Base-by-base conservation (phyloP, 305 asterid genomes). In the Salvia sclarea region DNA sequence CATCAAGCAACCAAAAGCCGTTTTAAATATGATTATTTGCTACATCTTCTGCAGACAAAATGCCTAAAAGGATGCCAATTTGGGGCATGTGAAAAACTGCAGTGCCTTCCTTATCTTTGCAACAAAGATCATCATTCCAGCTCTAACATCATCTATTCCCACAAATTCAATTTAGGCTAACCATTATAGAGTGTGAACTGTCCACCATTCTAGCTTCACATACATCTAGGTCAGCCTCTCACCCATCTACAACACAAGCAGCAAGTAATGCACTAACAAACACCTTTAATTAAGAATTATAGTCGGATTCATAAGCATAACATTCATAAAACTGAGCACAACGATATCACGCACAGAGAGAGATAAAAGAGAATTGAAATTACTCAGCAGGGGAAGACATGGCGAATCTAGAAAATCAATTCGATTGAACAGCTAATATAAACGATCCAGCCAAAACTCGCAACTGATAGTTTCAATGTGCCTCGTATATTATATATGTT, bases 301-400 rank as follows among this genome's bases (percentile, higher is more conserved):
- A 72, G 14, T 44, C 44, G 57, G n/a, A 66, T 6, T 57, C 33
- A n/a, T 12, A 28, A 21, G n/a, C 55, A 49, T 20, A 70, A 43
- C 16, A 41, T 17, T 16, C 28, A 59, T 30, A 61, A 12, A 56
- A 25, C 17, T 8, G 53, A 68, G 61, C 68, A 25, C 12, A 56
- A 5, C n/a, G 8, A 13, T 24, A 40, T 11, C 28, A 17, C 6
- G 30, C 7, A 48, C 9, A 59, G 56, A 24, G 72, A 53, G n/a
- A n/a, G n/a, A n/a, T n/a, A n/a, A 48, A 12, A 59, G 56, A 24
- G 72, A 53, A n/a, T 41, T 14, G 73, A 41, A 61, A 56, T 80
- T 86, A 90, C 97, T 91, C 97, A 6, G 91, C 95, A 37, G 97
- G 97, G 48, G 97, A 80, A 78, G 96, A 87, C 97, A 91, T 91